Evolutionary conservation across 306 rosid genomes (phyloP).

Genomic region (Mimosa pudica): DNA sequence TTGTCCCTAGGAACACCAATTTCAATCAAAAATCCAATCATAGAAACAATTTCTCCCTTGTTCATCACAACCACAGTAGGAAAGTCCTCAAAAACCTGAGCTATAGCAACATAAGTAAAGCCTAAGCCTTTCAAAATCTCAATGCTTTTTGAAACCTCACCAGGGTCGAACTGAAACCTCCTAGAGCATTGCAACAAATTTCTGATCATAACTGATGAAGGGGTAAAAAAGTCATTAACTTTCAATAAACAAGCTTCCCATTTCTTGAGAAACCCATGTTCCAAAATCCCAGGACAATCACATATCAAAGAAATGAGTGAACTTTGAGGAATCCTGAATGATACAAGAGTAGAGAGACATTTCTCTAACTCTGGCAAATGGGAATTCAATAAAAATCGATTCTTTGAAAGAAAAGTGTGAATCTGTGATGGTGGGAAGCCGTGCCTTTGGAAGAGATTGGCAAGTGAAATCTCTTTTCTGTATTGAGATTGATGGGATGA

Average conservation of each 20-base stretch:
- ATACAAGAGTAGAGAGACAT: constrained; percentile 52
- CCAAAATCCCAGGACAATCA: constrained; percentile 66
- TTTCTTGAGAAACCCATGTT: constrained; percentile 48
- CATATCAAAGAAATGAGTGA: constrained; percentile 50
- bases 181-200: constrained; percentile 55
- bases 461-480: constrained; percentile 55
- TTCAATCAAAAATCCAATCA: constrained; percentile 48
- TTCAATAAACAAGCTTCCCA: constrained; percentile 54
- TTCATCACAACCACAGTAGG: constrained; percentile 50
- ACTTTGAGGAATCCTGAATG: constrained; percentile 61
- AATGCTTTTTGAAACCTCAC: constrained; percentile 28
- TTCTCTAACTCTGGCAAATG: constrained; percentile 41
- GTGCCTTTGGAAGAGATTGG: constrained; percentile 55
- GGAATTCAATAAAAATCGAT: constrained; percentile 47
- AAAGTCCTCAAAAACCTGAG: constrained; percentile 58
- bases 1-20: constrained; percentile 49
- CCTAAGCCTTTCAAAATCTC: constrained; percentile 52
- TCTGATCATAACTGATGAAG: constrained; percentile 47
- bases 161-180: constrained; percentile 52
- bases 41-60: constrained; percentile 37
- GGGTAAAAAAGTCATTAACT: constrained; percentile 25
- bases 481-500: constrained; percentile 37
- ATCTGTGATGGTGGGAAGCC: constrained; percentile 69
- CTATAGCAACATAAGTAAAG: constrained; percentile 40
- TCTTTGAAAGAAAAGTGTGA: constrained; percentile 45